Conservation (phyloP, 2,329 filamentous ascomycete species). For the Hyphodiscus sp. region DNA sequence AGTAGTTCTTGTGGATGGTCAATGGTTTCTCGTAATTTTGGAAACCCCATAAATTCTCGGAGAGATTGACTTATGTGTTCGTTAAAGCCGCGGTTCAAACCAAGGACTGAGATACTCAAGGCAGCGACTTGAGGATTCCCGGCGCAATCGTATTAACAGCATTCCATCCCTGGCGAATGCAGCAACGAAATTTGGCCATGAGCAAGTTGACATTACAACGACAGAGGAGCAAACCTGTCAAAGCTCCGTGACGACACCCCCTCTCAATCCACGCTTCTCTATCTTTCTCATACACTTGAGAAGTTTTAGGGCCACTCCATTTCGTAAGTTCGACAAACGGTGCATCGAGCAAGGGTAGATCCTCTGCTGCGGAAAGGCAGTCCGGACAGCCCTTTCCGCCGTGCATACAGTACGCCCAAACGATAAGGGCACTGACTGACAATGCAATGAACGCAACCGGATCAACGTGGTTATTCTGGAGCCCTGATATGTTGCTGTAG, state of each 20-base stretch:
- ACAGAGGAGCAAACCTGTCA: constrained; percentile 30
- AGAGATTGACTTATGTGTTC: no score
- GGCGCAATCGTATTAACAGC: constrained; percentile 13
- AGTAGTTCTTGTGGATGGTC: no score
- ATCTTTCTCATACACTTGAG: constrained; percentile 3
- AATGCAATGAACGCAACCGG: constrained; percentile 32
- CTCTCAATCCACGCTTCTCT: constrained; percentile 21
- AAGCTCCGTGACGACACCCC: constrained; percentile 9
- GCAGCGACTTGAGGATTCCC: constrained; percentile 7
- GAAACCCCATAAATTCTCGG: no score
- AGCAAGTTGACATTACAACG: constrained; percentile 24
- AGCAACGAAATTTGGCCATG: constrained; percentile 8
- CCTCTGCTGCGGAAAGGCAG: background rate
- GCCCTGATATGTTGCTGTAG: constrained; percentile 9
- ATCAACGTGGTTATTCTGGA: constrained; percentile 20
- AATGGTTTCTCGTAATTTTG: no score
- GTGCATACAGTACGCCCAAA: constrained; percentile 33
- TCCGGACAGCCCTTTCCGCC: constrained; percentile 22
- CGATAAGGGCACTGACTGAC: constrained; percentile 28
- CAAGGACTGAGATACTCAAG: background rate
- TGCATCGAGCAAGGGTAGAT: constrained; percentile 8
- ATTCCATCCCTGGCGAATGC: constrained; percentile 15
- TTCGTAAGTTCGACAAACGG: constrained; percentile 21
- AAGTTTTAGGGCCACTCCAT: constrained; percentile 16
- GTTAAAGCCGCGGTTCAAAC: no score